Conservation (phyloP, 768 basidiomycete species). For the Strobilomyces confusus region DNA sequence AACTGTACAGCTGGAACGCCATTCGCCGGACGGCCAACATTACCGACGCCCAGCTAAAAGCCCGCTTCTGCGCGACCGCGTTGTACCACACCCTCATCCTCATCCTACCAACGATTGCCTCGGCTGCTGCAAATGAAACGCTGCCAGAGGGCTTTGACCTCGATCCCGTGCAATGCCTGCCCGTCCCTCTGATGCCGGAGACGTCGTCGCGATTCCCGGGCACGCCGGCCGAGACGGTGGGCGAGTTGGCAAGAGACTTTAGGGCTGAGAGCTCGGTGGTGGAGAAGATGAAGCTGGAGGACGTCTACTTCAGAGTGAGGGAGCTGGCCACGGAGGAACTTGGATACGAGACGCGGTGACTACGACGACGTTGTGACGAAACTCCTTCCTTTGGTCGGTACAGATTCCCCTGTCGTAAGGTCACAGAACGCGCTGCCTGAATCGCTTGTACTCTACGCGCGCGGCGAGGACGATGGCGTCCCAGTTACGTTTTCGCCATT, state of each 20-base stretch:
- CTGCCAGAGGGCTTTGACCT: slow-evolving; percentile 49
- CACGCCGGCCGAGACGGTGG: slow-evolving; percentile 61
- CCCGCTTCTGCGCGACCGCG: slow-evolving; percentile 69
- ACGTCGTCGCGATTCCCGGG: slow-evolving; percentile 73
- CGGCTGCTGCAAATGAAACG: slow-evolving; percentile 28
- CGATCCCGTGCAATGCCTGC: slow-evolving; percentile 52
- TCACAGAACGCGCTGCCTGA: slow-evolving; percentile 32
- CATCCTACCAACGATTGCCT: slow-evolving; percentile 35
- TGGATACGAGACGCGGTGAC: slow-evolving; percentile 32
- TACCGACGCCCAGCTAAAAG: slow-evolving; percentile 72
- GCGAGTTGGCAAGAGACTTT: slow-evolving; percentile 57
- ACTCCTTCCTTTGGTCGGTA: too few species aligned
- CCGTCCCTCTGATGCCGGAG: slow-evolving; percentile 55
- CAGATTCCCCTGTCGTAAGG: not conserved
- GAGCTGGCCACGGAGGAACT: slow-evolving; percentile 57
- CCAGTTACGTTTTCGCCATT: slow-evolving; percentile 65
- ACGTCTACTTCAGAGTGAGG: slow-evolving; percentile 57
- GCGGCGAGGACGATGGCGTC: slow-evolving; percentile 52
- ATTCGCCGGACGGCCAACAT: slow-evolving; percentile 73
- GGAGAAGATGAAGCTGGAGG: slow-evolving; percentile 50
- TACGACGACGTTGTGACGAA: not conserved
- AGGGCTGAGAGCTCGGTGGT: slow-evolving; percentile 56
- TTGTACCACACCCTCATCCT: slow-evolving; percentile 62
- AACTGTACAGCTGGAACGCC: slow-evolving; percentile 60
- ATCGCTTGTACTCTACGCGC: slow-evolving; percentile 48